These are phyloP conservation scores for Colletotrichum falcatum DNA, from an alignment of 2,329 filamentous ascomycete genomes.

Conservation along the genomic window DNA sequence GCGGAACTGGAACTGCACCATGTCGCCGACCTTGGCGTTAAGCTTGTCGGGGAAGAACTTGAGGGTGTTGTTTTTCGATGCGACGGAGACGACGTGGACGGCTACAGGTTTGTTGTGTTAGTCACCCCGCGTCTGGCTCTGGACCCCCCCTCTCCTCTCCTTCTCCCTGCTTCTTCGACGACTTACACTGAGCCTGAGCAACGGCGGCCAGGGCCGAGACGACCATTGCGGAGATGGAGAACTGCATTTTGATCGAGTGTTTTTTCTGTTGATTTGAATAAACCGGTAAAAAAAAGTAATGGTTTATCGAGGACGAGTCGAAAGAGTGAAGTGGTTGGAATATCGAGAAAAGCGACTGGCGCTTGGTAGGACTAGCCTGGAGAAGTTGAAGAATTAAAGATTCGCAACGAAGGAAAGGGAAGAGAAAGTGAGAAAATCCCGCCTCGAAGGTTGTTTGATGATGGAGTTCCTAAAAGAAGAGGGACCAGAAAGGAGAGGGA, in stretches of 20 bases:
- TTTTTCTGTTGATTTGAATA: constrained; percentile 40
- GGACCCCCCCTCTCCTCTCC: not conserved
- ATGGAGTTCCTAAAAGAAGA: constrained; percentile 30
- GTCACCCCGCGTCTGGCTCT: not conserved
- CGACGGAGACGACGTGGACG: constrained; percentile 75
- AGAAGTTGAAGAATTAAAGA: constrained; percentile 45
- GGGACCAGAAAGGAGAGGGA: constrained; percentile 48
- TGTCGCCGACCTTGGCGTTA: constrained; percentile 70
- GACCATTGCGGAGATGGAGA: constrained; percentile 60
- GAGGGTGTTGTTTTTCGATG: constrained; percentile 64
- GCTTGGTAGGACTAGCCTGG: constrained; percentile 64
- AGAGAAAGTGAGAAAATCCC: constrained; percentile 42
- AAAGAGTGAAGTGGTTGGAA: constrained; percentile 44
- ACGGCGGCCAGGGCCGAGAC: constrained; percentile 61
- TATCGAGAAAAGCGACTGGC: constrained; percentile 57
- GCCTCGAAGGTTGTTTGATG: constrained; percentile 25
- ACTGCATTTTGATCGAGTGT: constrained; percentile 61
- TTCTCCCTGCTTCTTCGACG: not conserved
- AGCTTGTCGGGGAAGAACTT: constrained; percentile 76
- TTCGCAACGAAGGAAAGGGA: constrained; percentile 43
- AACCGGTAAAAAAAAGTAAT: constrained; percentile 40
- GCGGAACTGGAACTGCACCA: constrained; percentile 76
- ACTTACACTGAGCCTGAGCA: constrained; percentile 56
- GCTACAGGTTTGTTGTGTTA: constrained; percentile 45
- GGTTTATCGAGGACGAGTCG: constrained; percentile 4